These are phyloP conservation scores for Gossypium trilobum DNA, from an alignment of 441 rosid species.

Conservation along the genomic window DNA sequence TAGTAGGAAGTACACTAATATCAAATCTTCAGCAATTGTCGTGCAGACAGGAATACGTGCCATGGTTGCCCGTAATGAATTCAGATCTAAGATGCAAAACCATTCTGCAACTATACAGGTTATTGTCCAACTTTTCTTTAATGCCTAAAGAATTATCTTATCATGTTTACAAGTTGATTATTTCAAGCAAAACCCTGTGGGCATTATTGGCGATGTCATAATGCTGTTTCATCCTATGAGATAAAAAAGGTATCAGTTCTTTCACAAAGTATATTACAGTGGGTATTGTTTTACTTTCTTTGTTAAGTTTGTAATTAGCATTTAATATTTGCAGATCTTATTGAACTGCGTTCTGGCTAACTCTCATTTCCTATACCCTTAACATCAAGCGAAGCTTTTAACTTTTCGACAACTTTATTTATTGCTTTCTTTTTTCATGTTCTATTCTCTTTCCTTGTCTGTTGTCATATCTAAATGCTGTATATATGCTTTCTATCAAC, in stretches of 20 bases:
- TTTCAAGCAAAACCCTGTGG: conserved; percentile 30
- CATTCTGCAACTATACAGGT: conserved; percentile 72
- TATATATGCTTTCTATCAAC: neutral
- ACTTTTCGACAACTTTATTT: neutral
- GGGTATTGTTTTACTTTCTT: conserved; percentile 14
- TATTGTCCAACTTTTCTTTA: conserved; percentile 8
- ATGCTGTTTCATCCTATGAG: conserved; percentile 40
- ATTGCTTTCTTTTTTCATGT: neutral
- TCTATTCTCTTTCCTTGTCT: neutral
- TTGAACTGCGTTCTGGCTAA: neutral
- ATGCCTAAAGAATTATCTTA: conserved; percentile 5
- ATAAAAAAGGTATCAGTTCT: conserved; percentile 36
- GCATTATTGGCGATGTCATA: conserved; percentile 57
- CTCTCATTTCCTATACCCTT: neutral
- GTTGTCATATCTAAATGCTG: neutral
- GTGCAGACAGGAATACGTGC: conserved; percentile 67
- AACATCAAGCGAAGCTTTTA: neutral
- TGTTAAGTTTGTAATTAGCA: conserved; percentile 12
- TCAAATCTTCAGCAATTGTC: conserved; percentile 45
- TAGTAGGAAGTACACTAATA: conserved; percentile 32
- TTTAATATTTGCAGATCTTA: conserved; percentile 1
- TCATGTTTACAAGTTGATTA: conserved; percentile 19
- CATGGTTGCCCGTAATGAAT: conserved; percentile 44
- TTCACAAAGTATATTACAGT: conserved; percentile 49
- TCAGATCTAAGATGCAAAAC: conserved; percentile 26